phyloP scores from a whole-genome alignment of 495 filamentous ascomycete genomes.

The Xylaria scruposa region DNA sequence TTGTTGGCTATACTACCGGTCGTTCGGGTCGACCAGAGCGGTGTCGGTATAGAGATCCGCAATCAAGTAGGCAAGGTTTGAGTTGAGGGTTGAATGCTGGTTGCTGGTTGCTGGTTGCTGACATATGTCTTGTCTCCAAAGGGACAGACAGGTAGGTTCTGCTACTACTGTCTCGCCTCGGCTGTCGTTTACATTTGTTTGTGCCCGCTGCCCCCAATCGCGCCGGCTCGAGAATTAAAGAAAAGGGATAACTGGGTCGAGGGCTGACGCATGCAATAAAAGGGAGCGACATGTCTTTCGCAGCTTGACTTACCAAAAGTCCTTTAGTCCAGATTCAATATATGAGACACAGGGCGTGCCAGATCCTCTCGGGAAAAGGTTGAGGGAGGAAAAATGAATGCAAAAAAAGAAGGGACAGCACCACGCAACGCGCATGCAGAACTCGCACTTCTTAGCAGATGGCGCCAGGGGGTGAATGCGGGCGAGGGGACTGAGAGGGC shows the following conservation, averaged over 20 bases:
- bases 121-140: not conserved
- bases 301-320: slow-evolving; percentile 22
- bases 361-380: slow-evolving; percentile 21
- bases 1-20: slow-evolving; percentile 6
- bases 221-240: slow-evolving; percentile 12
- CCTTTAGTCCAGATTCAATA: slow-evolving; percentile 24
- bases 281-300: slow-evolving; percentile 17
- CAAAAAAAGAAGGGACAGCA: slow-evolving; percentile 41
- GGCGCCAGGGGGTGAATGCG: slow-evolving; percentile 21
- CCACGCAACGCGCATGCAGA: slow-evolving; percentile 41
- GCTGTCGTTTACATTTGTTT: not conserved
- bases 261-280: slow-evolving; percentile 1
- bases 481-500: slow-evolving; percentile 33
- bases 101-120: slow-evolving; percentile 6
- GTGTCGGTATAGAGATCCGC: not conserved
- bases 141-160: not conserved
- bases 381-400: slow-evolving; percentile 32
- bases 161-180: slow-evolving; percentile 6
- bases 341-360: slow-evolving; percentile 29
- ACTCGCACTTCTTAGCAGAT: slow-evolving; percentile 31
- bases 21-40: not conserved
- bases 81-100: not conserved
- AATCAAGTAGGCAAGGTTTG: not conserved
- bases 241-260: slow-evolving; percentile 11
- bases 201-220: slow-evolving; percentile 15